Percentiles rank a stretch among this genome's conserved stretches.
Conservation (phyloP, 2,329 filamentous ascomycete genomes). For the Fusarium musae region DNA sequence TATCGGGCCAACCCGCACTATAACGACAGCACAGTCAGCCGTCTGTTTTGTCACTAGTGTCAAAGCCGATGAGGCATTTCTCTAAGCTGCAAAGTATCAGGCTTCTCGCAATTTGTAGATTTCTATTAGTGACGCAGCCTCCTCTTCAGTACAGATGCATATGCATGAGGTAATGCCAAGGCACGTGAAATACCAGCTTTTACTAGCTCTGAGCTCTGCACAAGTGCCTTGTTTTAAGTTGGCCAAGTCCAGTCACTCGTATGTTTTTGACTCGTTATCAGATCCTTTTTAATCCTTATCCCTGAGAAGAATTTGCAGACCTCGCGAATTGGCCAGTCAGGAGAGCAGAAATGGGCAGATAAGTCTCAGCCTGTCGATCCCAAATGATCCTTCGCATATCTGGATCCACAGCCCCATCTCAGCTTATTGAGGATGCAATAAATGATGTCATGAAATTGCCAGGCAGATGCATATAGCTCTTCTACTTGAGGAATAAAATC, state of each 20-base stretch:
- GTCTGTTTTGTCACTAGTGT: fast-evolving
- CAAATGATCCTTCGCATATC: neutral
- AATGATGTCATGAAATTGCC: neutral
- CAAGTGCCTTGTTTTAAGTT: neutral
- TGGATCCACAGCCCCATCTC: neutral
- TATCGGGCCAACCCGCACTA: neutral
- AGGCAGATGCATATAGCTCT: neutral
- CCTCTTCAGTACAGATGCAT: neutral
- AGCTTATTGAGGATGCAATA: neutral
- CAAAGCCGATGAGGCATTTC: neutral
- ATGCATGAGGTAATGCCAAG: neutral
- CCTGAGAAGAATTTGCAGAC: neutral
- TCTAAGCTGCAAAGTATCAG: neutral
- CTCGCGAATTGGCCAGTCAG: neutral
- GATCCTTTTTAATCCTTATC: neutral
- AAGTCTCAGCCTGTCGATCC: neutral
- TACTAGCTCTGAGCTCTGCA: neutral
- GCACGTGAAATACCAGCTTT: neutral
- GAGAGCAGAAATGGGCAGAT: neutral
- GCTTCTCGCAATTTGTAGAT: too few species aligned
- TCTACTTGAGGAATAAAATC: neutral
- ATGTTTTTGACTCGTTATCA: neutral
- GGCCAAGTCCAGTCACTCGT: neutral
- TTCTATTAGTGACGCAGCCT: neutral
- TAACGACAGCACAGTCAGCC: neutral